Evolutionary conservation across 257 asterid species (phyloP).

Genomic region (Rhazya stricta): DNA sequence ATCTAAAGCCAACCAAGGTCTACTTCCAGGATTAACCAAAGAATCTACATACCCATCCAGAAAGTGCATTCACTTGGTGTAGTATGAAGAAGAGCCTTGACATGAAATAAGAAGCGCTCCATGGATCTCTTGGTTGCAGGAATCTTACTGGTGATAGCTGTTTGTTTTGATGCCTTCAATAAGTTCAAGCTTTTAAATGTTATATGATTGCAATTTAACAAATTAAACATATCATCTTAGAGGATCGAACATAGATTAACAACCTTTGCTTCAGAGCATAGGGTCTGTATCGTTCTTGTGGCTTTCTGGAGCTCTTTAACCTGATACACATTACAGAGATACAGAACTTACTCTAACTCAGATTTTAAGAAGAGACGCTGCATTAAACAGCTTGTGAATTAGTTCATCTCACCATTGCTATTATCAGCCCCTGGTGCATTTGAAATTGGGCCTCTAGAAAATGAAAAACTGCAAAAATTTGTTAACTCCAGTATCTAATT

Average conservation of each 20-base stretch:
- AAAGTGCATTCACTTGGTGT: slow-evolving; percentile 71
- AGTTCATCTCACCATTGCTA: slow-evolving; percentile 56
- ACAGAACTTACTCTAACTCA: slow-evolving; percentile 12
- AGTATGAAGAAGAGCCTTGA: slow-evolving; percentile 77
- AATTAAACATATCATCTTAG: slow-evolving; percentile 11
- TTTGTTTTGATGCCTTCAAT: slow-evolving; percentile 68
- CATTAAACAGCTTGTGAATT: slow-evolving; percentile 4
- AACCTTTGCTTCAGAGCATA: slow-evolving; percentile 93
- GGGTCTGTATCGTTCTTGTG: slow-evolving; percentile 74
- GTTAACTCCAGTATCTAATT: slow-evolving; percentile 12
- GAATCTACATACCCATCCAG: slow-evolving; percentile 65
- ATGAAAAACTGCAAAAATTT: slow-evolving; percentile 53
- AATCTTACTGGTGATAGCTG: slow-evolving; percentile 65
- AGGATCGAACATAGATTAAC: slow-evolving; percentile 18
- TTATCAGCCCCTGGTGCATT: slow-evolving; percentile 57
- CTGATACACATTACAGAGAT: slow-evolving; percentile 33
- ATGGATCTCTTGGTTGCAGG: slow-evolving; percentile 82
- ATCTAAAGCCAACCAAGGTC: neutral
- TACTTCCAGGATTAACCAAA: slow-evolving; percentile 1
- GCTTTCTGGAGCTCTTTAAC: slow-evolving; percentile 86
- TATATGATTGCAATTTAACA: neutral
- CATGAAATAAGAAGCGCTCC: slow-evolving; percentile 85
- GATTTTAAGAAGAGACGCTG: neutral
- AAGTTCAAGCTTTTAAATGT: slow-evolving; percentile 15
- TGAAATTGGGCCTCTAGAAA: slow-evolving; percentile 63